Percentiles rank a stretch among this genome's conserved stretches.
phyloP scores from a whole-genome alignment of 2,329 filamentous ascomycete genomes.

The Aspergillus viridinutans region DNA sequence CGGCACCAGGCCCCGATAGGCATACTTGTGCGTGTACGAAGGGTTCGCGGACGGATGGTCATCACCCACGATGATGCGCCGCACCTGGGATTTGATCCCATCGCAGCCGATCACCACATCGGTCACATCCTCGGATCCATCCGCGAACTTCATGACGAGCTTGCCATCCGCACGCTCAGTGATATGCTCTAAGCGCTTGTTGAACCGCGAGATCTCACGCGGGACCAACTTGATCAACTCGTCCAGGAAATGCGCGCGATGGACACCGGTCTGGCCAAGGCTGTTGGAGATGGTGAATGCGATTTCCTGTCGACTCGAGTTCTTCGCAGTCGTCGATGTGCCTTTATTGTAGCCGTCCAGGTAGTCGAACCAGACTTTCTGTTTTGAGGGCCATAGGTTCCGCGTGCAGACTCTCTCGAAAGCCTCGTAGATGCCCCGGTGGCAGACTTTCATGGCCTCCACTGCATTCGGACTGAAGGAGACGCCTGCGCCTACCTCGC shows the following conservation, averaged over 20 bases:
- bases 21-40: constrained; percentile 50
- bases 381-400: constrained; percentile 31
- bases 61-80: constrained; percentile 42
- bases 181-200: constrained; percentile 23
- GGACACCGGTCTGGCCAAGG: constrained; percentile 21
- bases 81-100: constrained; percentile 47
- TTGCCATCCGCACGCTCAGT: constrained; percentile 15
- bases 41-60: constrained; percentile 42
- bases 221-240: constrained; percentile 32
- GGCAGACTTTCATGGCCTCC: constrained; percentile 19
- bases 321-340: not conserved
- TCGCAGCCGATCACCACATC: constrained; percentile 46
- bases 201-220: constrained; percentile 19
- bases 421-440: constrained; percentile 27
- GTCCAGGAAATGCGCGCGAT: constrained; percentile 33
- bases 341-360: constrained; percentile 16
- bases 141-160: constrained; percentile 40
- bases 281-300: constrained; percentile 21
- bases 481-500: constrained; percentile 37
- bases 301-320: constrained; percentile 15
- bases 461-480: constrained; percentile 36
- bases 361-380: constrained; percentile 22
- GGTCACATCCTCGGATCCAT: constrained; percentile 40
- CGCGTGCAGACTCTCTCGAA: constrained; percentile 31
- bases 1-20: constrained; percentile 49